These are phyloP conservation scores for Musa troglodytarum DNA, from an alignment of 176 grass and related monocot species.

Conservation along the genomic window DNA sequence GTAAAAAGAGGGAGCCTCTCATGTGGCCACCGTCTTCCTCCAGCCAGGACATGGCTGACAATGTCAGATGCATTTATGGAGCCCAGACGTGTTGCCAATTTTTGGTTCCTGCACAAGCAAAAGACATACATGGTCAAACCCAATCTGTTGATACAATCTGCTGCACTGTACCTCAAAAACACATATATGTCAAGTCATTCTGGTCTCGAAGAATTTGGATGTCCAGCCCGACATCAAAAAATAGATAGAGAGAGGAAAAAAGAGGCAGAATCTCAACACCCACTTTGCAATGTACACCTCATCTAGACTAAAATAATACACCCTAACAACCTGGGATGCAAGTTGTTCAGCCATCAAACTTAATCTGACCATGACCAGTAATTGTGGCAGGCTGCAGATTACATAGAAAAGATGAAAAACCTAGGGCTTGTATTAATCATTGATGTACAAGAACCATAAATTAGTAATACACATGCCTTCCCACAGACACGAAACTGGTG, in stretches of 20 bases:
- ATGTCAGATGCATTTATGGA: too few relatives aligned
- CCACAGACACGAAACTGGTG: background rate
- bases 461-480: constrained; percentile 7
- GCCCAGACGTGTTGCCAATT: too few relatives aligned
- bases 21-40: background rate
- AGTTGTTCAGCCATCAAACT: too few relatives aligned
- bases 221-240: background rate
- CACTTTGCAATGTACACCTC: background rate
- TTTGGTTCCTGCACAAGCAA: too few relatives aligned
- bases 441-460: background rate
- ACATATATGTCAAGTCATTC: background rate
- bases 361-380: too few relatives aligned
- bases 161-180: too few relatives aligned
- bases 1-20: background rate
- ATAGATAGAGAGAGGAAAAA: background rate
- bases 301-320: background rate
- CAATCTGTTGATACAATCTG: too few relatives aligned
- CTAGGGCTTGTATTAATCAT: background rate
- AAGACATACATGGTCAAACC: too few relatives aligned
- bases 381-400: background rate
- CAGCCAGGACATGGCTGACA: background rate
- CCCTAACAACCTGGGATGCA: too few relatives aligned
- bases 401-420: background rate
- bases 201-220: background rate
- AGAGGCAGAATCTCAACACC: too few relatives aligned